Evolutionary conservation across 169 alveolate genomes (phyloP), one percentile per base, ranked within the genome.

Genomic region (Eimeria necatrix): DNA sequence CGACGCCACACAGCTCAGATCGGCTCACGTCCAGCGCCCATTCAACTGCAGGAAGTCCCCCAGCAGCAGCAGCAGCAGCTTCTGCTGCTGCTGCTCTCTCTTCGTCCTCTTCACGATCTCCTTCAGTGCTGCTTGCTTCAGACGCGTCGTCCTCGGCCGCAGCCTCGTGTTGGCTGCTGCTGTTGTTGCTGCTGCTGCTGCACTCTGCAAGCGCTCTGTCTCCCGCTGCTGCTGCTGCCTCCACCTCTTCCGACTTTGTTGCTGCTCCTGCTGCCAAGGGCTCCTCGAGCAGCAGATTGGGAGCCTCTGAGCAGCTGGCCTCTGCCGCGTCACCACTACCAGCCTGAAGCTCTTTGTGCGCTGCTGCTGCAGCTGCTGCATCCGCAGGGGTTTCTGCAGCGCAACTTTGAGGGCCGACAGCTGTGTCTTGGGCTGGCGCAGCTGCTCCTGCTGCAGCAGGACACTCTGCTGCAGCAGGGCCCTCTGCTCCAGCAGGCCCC

Each of bases 1-100:
- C 87, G 14, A 76, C 61, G 24, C 87, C 87, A 18, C 87, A 76
- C 14, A 76, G 14, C 14, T 76, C 87, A 16, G 87, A n/a, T 26
- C 52, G 48, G 91, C 76, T 53, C 7, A 22, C 0, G 26, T 56
- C 91, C 20, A 51, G 8, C 48, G 74, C 91, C 76, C 91, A 53
- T 73, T 83, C 74, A 48, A 76, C 87, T 16, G 61, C 87, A 16
- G 87, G 87, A 26, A 76, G 26, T n/a, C 53, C 91, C 10, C 74
- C 91, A 9, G 71, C 91, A 2, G 87, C 91, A 10, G 91, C 91
- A 9, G 91, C 91, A 16, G 74, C 91, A 51, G 91, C 74, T 32
- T 41, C 91, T 8, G 91, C 91, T 53, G 46, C 91, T 48, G 10
- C 53, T 22, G 12, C 74, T 83, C 18, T 22, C 74, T 51, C 76